These are phyloP conservation scores for Plantago lanceolata DNA, from an alignment of 305 asterid genomes.

Conservation along the genomic window DNA sequence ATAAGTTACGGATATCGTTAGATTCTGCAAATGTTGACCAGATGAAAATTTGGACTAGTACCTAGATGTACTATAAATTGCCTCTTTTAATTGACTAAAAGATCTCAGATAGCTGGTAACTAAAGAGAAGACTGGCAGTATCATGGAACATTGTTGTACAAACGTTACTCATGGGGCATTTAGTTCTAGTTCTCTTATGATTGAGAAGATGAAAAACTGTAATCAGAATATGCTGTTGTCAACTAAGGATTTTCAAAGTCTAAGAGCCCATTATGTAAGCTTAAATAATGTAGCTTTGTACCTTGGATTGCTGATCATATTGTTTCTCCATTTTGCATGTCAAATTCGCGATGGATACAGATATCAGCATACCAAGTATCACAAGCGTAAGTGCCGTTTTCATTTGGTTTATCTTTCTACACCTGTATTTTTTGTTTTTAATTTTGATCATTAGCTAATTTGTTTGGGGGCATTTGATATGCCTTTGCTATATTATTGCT, in stretches of 20 bases:
- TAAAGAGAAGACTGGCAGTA: conserved; percentile 1
- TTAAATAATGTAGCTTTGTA: background rate
- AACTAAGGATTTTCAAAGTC: background rate
- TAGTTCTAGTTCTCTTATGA: background rate
- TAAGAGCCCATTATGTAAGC: conserved; percentile 8
- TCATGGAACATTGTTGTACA: conserved; percentile 6
- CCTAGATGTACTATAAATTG: conserved; percentile 3
- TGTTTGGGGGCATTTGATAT: background rate
- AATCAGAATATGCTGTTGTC: background rate
- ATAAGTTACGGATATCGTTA: background rate
- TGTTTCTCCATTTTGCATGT: conserved; percentile 46
- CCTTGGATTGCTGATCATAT: conserved; percentile 24
- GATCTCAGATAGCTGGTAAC: conserved; percentile 11
- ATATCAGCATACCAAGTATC: conserved; percentile 96
- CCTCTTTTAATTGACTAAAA: conserved; percentile 13
- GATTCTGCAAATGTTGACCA: too few species aligned
- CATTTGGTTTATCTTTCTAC: conserved; percentile 14
- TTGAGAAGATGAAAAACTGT: conserved; percentile 7
- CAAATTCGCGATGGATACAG: conserved; percentile 46
- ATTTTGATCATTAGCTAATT: conserved; percentile 4
- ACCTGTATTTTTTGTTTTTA: conserved; percentile 4
- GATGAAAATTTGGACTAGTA: too few species aligned
- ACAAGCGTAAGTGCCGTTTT: conserved; percentile 72
- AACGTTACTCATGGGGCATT: conserved; percentile 7
- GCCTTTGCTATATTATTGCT: too few species aligned